Evolutionary conservation across 2,329 filamentous ascomycete genomes (phyloP).

Genomic region (Lomentospora prolificans): DNA sequence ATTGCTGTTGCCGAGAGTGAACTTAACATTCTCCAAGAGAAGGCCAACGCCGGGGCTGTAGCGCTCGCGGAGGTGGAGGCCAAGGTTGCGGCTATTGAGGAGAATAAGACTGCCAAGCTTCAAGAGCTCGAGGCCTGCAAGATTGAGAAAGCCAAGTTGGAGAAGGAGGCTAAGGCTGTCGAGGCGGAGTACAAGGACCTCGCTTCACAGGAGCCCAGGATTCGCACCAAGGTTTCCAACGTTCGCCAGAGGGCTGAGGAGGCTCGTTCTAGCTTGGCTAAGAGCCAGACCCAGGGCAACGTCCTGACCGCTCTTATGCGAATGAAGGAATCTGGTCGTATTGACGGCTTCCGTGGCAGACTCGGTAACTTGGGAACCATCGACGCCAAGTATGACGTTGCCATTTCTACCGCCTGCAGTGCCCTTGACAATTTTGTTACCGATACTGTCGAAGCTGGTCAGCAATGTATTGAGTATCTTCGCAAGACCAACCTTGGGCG

Average conservation of each 20-base stretch:
- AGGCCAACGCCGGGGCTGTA: constrained; percentile 76
- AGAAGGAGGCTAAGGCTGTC: constrained; percentile 64
- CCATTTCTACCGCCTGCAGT: constrained; percentile 94
- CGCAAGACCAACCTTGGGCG: constrained; percentile 95
- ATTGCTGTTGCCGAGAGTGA: constrained; percentile 94
- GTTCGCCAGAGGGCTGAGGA: constrained; percentile 94
- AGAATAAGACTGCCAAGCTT: constrained; percentile 60
- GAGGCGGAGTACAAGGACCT: constrained; percentile 65
- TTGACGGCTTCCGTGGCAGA: constrained; percentile 92
- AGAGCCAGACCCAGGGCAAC: constrained; percentile 85
- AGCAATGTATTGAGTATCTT: constrained; percentile 96
- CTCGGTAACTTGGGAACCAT: constrained; percentile 92
- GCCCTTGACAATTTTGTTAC: constrained; percentile 93
- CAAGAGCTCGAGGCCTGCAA: constrained; percentile 69
- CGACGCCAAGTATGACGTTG: constrained; percentile 87
- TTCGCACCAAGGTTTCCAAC: constrained; percentile 77
- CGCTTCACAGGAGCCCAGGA: constrained; percentile 65
- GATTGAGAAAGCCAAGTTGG: constrained; percentile 58
- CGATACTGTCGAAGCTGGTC: constrained; percentile 88
- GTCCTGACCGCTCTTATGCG: constrained; percentile 88
- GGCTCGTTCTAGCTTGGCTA: constrained; percentile 79
- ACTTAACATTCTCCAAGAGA: constrained; percentile 81
- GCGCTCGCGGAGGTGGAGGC: constrained; percentile 73
- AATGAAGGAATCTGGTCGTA: constrained; percentile 88
- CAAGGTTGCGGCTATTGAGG: constrained; percentile 66